Evolutionary conservation across 106 monocot genomes (phyloP).

Genomic region (Dendrobium huoshanense): DNA sequence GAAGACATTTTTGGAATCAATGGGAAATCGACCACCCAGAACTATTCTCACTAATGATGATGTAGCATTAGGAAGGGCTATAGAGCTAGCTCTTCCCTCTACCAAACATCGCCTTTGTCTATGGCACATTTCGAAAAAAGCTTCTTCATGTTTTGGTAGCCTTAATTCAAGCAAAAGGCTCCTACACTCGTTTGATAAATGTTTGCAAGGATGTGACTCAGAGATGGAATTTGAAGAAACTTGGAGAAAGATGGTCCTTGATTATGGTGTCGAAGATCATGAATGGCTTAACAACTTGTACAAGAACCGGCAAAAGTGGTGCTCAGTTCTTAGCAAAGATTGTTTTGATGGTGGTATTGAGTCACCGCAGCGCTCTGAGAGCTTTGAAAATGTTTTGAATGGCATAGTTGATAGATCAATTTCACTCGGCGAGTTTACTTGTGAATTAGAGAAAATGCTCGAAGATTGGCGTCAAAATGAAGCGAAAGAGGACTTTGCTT

Average conservation of each 20-base stretch:
- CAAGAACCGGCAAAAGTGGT: conserved; percentile 20
- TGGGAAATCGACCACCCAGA: conserved; percentile 16
- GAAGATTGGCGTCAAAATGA: background rate
- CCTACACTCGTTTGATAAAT: conserved; percentile 20
- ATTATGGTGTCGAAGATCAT: conserved; percentile 13
- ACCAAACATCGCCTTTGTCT: too few species aligned
- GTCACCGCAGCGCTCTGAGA: conserved; percentile 12
- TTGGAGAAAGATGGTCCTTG: conserved; percentile 17
- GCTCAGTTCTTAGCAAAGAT: conserved; percentile 14
- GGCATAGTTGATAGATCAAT: too few species aligned
- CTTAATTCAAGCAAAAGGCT: conserved; percentile 11
- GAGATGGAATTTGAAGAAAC: conserved; percentile 19
- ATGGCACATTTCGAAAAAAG: too few species aligned
- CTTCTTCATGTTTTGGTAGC: conserved; percentile 8
- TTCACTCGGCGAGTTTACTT: too few species aligned
- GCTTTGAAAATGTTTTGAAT: background rate
- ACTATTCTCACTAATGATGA: conserved; percentile 25
- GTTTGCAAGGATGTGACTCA: conserved; percentile 18
- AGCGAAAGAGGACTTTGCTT: conserved; percentile 15
- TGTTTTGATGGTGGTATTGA: conserved; percentile 18
- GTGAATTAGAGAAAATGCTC: too few species aligned
- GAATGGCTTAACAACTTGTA: conserved; percentile 27
- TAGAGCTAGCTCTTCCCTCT: conserved; percentile 14
- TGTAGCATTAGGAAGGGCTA: conserved; percentile 18
- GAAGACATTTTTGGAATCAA: conserved; percentile 20